Conservation (phyloP, 202 grass and related monocot species). For the Panicum virgatum region DNA sequence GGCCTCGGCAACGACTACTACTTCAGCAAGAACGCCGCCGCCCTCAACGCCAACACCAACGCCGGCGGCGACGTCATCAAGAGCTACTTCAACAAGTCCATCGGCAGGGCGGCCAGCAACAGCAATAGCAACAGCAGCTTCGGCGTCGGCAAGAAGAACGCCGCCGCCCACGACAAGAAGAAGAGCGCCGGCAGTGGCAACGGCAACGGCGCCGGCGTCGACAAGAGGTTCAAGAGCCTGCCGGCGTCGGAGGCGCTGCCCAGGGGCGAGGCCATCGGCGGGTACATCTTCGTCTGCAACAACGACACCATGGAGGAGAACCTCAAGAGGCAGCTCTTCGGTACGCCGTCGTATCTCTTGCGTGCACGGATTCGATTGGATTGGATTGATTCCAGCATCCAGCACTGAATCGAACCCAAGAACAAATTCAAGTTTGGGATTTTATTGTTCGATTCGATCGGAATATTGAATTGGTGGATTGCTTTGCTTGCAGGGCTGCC, state of each 20-base stretch:
- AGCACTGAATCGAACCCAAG: neutral
- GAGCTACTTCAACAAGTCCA: constrained; percentile 96
- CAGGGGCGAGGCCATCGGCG: constrained; percentile 75
- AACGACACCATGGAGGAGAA: constrained; percentile 99
- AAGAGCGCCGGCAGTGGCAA: neutral
- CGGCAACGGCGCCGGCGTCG: constrained; percentile 32
- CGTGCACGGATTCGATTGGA: neutral
- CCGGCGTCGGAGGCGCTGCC: constrained; percentile 87
- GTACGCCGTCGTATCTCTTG: constrained; percentile 20
- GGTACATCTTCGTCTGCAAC: constrained; percentile 99
- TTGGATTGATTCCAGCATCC: neutral
- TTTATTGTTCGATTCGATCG: neutral
- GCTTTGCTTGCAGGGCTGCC: constrained; percentile 63
- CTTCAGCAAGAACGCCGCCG: neutral
- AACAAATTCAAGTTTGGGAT: neutral
- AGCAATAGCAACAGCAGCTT: neutral
- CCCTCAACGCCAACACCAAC: neutral
- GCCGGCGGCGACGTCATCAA: constrained; percentile 50
- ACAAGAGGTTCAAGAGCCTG: constrained; percentile 97
- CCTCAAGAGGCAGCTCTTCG: constrained; percentile 89
- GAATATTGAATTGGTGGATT: neutral
- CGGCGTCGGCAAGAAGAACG: constrained; percentile 55
- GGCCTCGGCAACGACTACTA: neutral
- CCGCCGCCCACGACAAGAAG: constrained; percentile 34
- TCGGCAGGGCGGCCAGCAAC: constrained; percentile 63